phyloP scores from a whole-genome alignment of 75 land plant species.

The Pinus tabuliformis region DNA sequence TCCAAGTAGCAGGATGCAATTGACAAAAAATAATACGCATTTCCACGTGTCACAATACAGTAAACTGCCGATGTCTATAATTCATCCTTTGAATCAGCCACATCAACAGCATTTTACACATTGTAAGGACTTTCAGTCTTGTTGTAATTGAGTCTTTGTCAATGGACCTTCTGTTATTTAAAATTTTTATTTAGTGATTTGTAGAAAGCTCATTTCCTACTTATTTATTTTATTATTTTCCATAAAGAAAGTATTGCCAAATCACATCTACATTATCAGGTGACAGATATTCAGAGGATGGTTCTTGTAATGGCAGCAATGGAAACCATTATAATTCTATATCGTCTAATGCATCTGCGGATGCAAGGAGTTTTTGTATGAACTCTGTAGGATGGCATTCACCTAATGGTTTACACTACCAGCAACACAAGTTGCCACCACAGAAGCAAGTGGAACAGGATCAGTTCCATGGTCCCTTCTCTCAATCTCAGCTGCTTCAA shows the following conservation, averaged over 20 bases:
- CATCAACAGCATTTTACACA: no score
- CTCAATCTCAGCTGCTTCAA: slow-evolving; percentile 6
- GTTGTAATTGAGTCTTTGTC: neutral
- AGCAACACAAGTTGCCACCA: no score
- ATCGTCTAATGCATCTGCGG: neutral
- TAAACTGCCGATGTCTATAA: no score
- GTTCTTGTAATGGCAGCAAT: neutral
- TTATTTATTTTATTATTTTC: neutral
- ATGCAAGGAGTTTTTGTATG: neutral
- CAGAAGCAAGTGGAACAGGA: no score
- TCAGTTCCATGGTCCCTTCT: no score
- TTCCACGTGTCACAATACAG: no score
- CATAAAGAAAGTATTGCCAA: neutral
- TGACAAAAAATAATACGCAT: no score
- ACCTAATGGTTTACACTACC: neutral
- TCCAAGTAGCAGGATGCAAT: no score
- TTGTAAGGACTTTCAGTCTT: neutral
- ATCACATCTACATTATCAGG: slow-evolving; percentile 1
- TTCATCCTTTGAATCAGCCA: no score
- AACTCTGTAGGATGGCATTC: slow-evolving; percentile 6
- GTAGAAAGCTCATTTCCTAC: neutral
- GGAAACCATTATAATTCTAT: neutral
- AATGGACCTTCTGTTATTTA: neutral
- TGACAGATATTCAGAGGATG: neutral
- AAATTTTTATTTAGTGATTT: neutral